Conservation (phyloP, 192 early-diverging fungal species). For the Dimargaris xerosporica region DNA sequence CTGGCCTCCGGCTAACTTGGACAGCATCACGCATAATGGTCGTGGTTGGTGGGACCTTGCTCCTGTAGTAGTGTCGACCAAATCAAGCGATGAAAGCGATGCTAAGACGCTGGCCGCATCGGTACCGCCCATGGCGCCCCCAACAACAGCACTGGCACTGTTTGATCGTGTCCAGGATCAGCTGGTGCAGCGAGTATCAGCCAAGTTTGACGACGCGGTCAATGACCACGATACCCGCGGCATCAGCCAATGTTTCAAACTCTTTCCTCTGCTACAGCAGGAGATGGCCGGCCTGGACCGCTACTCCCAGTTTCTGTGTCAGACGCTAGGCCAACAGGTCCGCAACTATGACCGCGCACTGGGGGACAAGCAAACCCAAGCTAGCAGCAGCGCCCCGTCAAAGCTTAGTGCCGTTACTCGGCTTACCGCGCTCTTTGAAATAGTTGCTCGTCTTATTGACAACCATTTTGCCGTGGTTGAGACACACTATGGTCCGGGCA, state of each 20-base stretch:
- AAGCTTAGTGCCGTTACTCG: constrained; percentile 44
- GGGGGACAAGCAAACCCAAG: background rate
- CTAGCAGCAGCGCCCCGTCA: constrained; percentile 24
- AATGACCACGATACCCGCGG: constrained; percentile 45
- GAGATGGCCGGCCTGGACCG: constrained; percentile 74
- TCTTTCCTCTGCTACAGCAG: constrained; percentile 79
- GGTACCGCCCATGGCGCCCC: background rate
- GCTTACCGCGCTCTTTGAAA: constrained; percentile 79
- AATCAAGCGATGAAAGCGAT: background rate
- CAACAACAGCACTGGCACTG: constrained; percentile 33
- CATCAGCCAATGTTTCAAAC: constrained; percentile 74
- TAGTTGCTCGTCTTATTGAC: constrained; percentile 73
- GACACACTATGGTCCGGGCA: constrained; percentile 70
- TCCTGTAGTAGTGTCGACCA: too few relatives aligned
- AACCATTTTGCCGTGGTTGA: constrained; percentile 75
- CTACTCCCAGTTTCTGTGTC: constrained; percentile 72
- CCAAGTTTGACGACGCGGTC: constrained; percentile 69
- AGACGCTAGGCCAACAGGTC: constrained; percentile 49
- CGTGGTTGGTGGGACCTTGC: background rate
- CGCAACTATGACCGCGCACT: background rate
- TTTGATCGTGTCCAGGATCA: constrained; percentile 34
- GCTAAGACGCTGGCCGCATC: background rate
- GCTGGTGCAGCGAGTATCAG: constrained; percentile 54
- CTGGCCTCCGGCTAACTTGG: background rate
- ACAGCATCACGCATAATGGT: background rate